Evolutionary conservation across 2,329 filamentous ascomycete species (phyloP).

Genomic region (Colletotrichum sp.): DNA sequence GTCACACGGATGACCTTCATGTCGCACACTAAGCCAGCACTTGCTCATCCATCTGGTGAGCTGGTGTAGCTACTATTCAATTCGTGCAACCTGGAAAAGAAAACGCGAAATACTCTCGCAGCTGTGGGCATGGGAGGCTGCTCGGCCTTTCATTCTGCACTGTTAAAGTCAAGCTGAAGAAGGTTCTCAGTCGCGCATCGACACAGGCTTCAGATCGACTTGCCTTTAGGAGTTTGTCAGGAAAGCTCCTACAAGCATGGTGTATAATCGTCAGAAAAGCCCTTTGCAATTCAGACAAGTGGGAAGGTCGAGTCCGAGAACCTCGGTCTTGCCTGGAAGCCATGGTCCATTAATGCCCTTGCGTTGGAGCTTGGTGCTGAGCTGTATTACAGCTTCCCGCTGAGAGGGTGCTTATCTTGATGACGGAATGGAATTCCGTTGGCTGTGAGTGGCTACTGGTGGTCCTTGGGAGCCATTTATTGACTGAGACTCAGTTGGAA

Average conservation of each 20-base stretch:
- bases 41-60: neutral
- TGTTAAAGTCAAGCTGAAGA: too few species aligned
- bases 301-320: neutral
- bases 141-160: neutral
- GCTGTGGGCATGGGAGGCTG: neutral
- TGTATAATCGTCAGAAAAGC: too few species aligned
- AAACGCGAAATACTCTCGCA: neutral
- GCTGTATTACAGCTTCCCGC: neutral
- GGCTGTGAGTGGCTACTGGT: neutral
- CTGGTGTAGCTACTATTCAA: neutral
- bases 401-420: neutral
- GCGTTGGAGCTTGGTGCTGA: neutral
- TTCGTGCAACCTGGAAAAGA: too few species aligned
- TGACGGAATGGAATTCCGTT: neutral
- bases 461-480: neutral
- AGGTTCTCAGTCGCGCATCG: too few species aligned
- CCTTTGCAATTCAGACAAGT: too few species aligned
- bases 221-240: too few species aligned
- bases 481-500: neutral
- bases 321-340: neutral
- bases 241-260: too few species aligned
- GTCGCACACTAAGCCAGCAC: neutral
- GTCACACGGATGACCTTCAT: neutral
- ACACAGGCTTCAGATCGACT: too few species aligned
- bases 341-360: neutral